phyloP scores from a whole-genome alignment of 305 asterid species.

The Euphrasia arctica region DNA sequence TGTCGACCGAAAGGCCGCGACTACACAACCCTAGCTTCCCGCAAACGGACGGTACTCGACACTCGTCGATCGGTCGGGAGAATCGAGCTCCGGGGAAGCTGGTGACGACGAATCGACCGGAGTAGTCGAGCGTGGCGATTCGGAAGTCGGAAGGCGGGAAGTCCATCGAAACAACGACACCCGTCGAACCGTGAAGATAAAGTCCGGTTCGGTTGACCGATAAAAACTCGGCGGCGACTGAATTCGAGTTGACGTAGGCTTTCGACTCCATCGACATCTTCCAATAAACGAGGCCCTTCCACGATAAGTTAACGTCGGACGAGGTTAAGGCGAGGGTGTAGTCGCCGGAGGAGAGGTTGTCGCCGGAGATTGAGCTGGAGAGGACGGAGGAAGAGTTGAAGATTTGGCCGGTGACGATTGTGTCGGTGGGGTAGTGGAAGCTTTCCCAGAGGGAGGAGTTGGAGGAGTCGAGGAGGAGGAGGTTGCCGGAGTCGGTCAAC shows the following conservation, averaged over 20 bases:
- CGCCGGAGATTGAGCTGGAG: slow-evolving; percentile 35
- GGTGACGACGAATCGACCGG: slow-evolving; percentile 41
- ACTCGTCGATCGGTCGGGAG: slow-evolving; percentile 35
- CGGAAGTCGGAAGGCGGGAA: slow-evolving; percentile 38
- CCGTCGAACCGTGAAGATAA: slow-evolving; percentile 37
- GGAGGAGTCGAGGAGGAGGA: slow-evolving; percentile 48
- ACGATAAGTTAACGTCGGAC: slow-evolving; percentile 44
- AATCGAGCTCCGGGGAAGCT: slow-evolving; percentile 35
- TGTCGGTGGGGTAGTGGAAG: slow-evolving; percentile 55
- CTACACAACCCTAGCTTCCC: slow-evolving; percentile 48
- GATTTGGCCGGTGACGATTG: slow-evolving; percentile 59
- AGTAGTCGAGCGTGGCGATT: slow-evolving; percentile 35
- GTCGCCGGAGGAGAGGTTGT: slow-evolving; percentile 44
- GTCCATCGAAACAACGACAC: slow-evolving; percentile 31
- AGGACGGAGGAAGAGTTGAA: slow-evolving; percentile 32
- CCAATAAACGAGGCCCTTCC: slow-evolving; percentile 51
- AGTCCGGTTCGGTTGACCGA: slow-evolving; percentile 40
- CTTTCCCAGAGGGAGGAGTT: slow-evolving; percentile 65
- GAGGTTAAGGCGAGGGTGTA: slow-evolving; percentile 42
- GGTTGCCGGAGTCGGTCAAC: slow-evolving; percentile 54
- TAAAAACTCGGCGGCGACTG: slow-evolving; percentile 31
- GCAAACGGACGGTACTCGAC: slow-evolving; percentile 43
- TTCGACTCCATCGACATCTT: slow-evolving; percentile 40
- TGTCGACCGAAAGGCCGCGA: slow-evolving; percentile 25
- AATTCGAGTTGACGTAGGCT: slow-evolving; percentile 36